Base-by-base conservation (phyloP, 306 rosid species). In the Biancaea sappan region DNA sequence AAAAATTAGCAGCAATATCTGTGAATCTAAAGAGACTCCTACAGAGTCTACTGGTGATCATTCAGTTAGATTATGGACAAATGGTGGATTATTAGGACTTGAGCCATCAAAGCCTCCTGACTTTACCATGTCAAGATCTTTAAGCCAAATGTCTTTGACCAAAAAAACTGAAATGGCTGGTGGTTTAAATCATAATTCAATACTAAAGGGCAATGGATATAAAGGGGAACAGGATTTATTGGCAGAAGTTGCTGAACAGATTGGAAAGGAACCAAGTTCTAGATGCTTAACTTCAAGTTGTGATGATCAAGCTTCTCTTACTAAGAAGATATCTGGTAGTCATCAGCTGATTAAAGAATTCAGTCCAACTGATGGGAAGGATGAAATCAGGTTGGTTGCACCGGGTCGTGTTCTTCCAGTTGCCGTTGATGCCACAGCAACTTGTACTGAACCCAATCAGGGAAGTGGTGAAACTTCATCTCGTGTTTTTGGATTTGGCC, bases 1-100 rank as follows among this genome's bases (percentile, higher is more conserved):
- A 66, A 75, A 71, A 66, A 66, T 77, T 75, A 44, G 50, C 50
- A 81, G 79, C 82, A 75, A 51, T 43, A 71, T 50, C 41, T 58
- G 44, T 47, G 85, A 79, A 68, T 65, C 86, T 72, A 85, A 85
- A 80, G 92, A 87, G 56, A 50, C 81, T 29, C 70, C 74, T 50
- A 76, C 37, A 54, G 89, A 85, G 34, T 50, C 86, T 77, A 78
- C 86, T 24, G 65, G 83, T 71, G 83, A 73, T 82, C 77, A 72
- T 83, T 75, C 97, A 44, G 82, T 86, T 60, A 83, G 80, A 50
- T 84, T 94, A 83, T 94, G 97, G 99, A 94, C 99, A 50, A 94
- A 94, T 74, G 99, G 99, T 81, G 96, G 96, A 79, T 83, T 94
- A 44, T 80, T 94, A 75, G 99, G 99, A 83, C 99, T 94, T 75